A percentile compares a stretch with the other conserved stretches of the same genome.
Evolutionary conservation across 495 filamentous ascomycete species (phyloP).

Genomic region (Podospora sp.): DNA sequence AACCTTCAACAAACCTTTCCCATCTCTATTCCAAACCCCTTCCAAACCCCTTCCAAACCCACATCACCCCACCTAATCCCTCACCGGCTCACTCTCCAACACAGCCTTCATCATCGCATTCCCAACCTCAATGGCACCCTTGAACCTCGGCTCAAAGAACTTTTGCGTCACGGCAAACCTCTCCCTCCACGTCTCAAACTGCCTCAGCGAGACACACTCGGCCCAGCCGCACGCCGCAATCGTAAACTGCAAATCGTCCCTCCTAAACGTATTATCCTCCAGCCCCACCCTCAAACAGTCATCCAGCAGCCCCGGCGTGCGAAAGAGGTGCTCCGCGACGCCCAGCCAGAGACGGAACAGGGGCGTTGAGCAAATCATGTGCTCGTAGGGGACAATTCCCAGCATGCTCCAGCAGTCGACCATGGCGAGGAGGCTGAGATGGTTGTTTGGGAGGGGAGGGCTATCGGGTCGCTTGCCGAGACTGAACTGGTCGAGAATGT

Average conservation of each 20-base stretch:
- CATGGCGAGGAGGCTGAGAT: conserved; percentile 93
- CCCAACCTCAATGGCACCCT: conserved; percentile 79
- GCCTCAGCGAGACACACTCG: conserved; percentile 84
- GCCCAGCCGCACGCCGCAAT: conserved; percentile 96
- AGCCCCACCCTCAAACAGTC: conserved; percentile 83
- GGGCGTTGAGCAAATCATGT: conserved; percentile 99
- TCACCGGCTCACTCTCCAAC: conserved; percentile 64
- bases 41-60: no score
- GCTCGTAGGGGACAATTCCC: conserved; percentile 93
- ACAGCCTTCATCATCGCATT: conserved; percentile 98
- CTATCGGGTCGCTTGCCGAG: conserved; percentile 59
- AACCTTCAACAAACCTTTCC: no score
- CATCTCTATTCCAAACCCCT: background rate
- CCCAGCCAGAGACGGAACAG: conserved; percentile 98
- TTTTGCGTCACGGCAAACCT: conserved; percentile 84
- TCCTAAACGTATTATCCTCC: conserved; percentile 82
- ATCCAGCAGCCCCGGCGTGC: conserved; percentile 79
- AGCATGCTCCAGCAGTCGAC: conserved; percentile 97
- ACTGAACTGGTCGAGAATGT: conserved; percentile 84
- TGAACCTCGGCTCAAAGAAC: conserved; percentile 89
- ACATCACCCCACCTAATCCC: background rate
- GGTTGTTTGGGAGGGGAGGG: conserved; percentile 76
- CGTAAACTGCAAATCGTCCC: conserved; percentile 94
- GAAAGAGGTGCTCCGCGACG: conserved; percentile 95
- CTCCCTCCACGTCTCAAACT: conserved; percentile 88